Conservation (phyloP, 2,329 filamentous ascomycete genomes). For the Cadophora sp. region DNA sequence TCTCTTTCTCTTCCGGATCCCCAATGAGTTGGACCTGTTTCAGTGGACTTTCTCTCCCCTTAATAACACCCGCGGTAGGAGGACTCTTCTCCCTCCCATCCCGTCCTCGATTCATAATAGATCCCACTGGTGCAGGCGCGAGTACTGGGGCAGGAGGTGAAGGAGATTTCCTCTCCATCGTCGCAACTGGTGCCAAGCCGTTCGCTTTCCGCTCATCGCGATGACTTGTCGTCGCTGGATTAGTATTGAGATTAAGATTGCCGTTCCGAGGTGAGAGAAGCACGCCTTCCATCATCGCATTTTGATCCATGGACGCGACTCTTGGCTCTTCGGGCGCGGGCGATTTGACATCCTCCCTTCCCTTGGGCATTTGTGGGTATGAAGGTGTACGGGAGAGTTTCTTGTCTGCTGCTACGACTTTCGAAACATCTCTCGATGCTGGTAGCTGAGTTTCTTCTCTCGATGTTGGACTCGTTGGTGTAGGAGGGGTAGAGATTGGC, state of each 20-base stretch:
- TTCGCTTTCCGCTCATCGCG: slow-evolving; percentile 7
- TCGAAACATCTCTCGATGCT: slow-evolving; percentile 6
- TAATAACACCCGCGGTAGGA: neutral
- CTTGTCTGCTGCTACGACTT: slow-evolving; percentile 9
- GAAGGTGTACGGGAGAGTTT: slow-evolving; percentile 22
- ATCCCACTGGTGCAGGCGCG: neutral
- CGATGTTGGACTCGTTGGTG: slow-evolving; percentile 11
- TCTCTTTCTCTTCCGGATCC: slow-evolving; percentile 1
- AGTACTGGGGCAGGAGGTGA: slow-evolving; percentile 12
- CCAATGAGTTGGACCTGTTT: slow-evolving; percentile 11
- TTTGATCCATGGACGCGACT: slow-evolving; percentile 24
- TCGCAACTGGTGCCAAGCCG: neutral
- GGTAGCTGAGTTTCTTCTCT: neutral
- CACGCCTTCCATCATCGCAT: slow-evolving; percentile 14
- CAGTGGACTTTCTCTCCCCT: slow-evolving; percentile 15
- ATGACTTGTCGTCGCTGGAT: neutral
- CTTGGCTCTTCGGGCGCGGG: slow-evolving; percentile 16
- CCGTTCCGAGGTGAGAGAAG: neutral
- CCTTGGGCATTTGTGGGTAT: slow-evolving; percentile 15
- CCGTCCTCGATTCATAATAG: slow-evolving; percentile 12
- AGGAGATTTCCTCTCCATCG: slow-evolving; percentile 2
- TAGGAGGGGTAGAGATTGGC: slow-evolving; percentile 1
- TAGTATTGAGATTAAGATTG: neutral
- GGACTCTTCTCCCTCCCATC: slow-evolving; percentile 11
- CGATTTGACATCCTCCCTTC: slow-evolving; percentile 26